phyloP scores from a whole-genome alignment of 2,329 filamentous ascomycete genomes.

The Colletotrichum somersetense region DNA sequence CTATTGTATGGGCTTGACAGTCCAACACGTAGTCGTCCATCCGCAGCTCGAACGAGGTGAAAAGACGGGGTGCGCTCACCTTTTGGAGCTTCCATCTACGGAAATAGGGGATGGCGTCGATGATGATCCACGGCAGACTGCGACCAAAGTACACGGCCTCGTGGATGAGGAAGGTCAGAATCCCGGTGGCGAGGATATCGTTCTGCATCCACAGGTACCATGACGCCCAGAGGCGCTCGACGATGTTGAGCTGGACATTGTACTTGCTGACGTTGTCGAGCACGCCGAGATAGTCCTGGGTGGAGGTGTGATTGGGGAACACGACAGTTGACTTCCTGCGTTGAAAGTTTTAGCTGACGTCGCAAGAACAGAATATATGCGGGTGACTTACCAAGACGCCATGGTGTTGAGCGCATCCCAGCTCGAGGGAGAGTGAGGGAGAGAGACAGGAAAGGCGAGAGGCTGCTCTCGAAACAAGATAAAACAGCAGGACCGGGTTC shows the following conservation, averaged over 20 bases:
- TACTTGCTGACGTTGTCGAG: constrained; percentile 74
- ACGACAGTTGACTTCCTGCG: constrained; percentile 64
- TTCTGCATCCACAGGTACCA: constrained; percentile 99
- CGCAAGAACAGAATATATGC: background rate
- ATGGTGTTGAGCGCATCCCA: constrained; percentile 15
- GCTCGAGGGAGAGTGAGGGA: background rate
- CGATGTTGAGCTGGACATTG: constrained; percentile 88
- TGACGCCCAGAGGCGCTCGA: constrained; percentile 91
- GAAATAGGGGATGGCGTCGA: constrained; percentile 91
- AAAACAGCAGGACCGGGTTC: background rate
- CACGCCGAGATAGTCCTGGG: constrained; percentile 66
- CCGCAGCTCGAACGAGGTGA: background rate
- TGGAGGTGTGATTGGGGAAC: constrained; percentile 58
- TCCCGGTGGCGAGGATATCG: constrained; percentile 93
- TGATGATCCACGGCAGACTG: constrained; percentile 89
- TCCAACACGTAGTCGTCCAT: too few relatives aligned
- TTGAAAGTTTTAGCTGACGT: constrained; percentile 19
- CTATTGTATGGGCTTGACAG: background rate
- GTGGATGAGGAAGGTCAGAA: constrained; percentile 97
- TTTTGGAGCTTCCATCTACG: constrained; percentile 95
- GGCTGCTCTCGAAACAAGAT: background rate
- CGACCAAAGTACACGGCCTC: constrained; percentile 95
- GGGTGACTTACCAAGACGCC: constrained; percentile 30
- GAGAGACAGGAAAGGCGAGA: background rate
- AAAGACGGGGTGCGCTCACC: constrained; percentile 61